Base-by-base conservation (phyloP, 2,329 filamentous ascomycete genomes). In the Clonostachys rosea region DNA sequence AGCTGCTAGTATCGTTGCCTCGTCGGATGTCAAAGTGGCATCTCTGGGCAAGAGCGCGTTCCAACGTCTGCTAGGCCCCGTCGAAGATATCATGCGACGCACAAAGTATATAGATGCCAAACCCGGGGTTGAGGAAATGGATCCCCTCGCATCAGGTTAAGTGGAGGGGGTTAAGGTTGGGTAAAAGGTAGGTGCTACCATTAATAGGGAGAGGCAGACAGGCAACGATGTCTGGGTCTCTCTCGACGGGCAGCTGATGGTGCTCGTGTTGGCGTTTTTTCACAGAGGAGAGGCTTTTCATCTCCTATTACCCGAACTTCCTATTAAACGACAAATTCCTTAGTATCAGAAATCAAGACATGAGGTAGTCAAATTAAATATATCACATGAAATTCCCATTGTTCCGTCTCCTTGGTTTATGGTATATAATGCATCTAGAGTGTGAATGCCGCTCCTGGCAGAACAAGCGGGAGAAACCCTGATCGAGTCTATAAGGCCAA, bases 11-110 rank as follows among this genome's bases (percentile, higher is more conserved):
- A 84, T 99, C 45, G 74, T 95, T 42, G 89, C 89, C 58, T 79
- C 83, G 65, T 88, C 87, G 7, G 89, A 96, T 52, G 87, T 95
- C 63, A 97, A 96, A 73, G 89, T 97, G 44, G 94, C 92, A 5
- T 90, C 86, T 43, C 74, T 99, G 43, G 91, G 91, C 55, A 95
- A 96, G 69, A 89, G 90, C 58, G 94, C 92, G 6, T 99, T 99
- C 70, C 92, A 96, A 73, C 79, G 94, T 56, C 73, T 99, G 58
- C 74, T 99, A 34, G 94, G 94, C 3, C 91, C 92, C 1, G 91
- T 97, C 30, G 91, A 96, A 68, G 86, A 90, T 51, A 95, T 97
- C 63, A 90, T 99, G 89, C 80, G 94, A 66, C 81, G 94, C 60
- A 89, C 80, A 42, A 75, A 76, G 60, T 85, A 85, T 55, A 72